Conservation (phyloP, 164 flowering plant genomes). For the Paratinospora sagittata region DNA sequence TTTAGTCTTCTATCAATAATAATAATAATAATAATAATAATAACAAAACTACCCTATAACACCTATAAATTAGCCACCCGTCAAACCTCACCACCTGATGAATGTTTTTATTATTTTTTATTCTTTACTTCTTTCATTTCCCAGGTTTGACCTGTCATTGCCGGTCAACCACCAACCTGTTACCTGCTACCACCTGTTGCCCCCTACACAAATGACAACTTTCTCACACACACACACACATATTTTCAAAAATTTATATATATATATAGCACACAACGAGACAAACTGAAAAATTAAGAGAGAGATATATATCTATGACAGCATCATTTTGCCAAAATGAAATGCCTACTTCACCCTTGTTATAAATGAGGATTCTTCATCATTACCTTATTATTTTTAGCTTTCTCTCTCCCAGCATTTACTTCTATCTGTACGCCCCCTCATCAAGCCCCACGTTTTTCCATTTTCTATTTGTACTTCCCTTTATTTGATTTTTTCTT, state of each 20-base stretch:
- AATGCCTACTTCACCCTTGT: background rate
- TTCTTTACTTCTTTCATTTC: constrained; percentile 15
- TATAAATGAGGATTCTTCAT: constrained; percentile 20
- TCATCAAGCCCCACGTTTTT: background rate
- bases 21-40: too few relatives aligned
- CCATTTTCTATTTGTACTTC: background rate
- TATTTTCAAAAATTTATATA: too few relatives aligned
- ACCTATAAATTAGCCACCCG: background rate
- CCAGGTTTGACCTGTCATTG: constrained; percentile 20
- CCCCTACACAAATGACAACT: background rate
- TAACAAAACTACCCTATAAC: too few relatives aligned
- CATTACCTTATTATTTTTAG: constrained; percentile 49
- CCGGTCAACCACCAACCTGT: constrained; percentile 20
- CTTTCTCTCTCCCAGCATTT: constrained; percentile 15
- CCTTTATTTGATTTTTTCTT: background rate
- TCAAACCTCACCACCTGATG: constrained; percentile 12
- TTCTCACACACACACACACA: too few relatives aligned
- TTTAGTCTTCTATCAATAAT: background rate
- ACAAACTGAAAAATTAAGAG: constrained; percentile 10
- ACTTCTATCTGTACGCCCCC: constrained; percentile 11
- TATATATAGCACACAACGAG: background rate
- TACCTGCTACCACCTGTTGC: constrained; percentile 20
- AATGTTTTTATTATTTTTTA: background rate
- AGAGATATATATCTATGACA: background rate
- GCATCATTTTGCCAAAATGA: constrained; percentile 4